Base-by-base conservation (phyloP, 2,329 filamentous ascomycete species). In the Hypoxylon sp. region DNA sequence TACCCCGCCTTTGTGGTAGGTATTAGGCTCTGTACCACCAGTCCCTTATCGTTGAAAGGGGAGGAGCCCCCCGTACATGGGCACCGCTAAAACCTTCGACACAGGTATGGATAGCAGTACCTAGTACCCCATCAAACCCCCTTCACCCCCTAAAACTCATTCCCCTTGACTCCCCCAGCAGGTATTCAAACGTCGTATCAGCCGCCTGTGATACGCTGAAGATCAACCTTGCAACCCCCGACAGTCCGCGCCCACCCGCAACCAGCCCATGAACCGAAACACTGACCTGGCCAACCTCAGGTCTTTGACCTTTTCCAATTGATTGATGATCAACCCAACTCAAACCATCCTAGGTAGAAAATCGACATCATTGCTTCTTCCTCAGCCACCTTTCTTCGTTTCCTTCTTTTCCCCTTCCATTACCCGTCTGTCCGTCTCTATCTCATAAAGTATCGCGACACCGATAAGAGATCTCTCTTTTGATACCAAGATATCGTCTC, bases 251-350 rank as follows among this genome's bases (percentile, higher is more conserved):
- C 55, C 42, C 44, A 30, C 35, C 48, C 37, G 31, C 25, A 54
- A 22, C 40, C 25, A 14, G 17, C 40, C 61, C 65, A 51, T 57
- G 54, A 65, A 66, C 49, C 66, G 54, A 66, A 69, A 69, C 62
- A 59, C 55, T 53, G 56, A 65, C 61, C 66, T 68, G 46, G 46
- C 35, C 46, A 66, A 63, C 59, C 25, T 64, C 51, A 66, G 59
- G 68, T 69, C 69, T 71, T 69, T 71, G 56, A 64, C 59, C 59
- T 57, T 67, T 55, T 67, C 54, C 44, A 59, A 67, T 69, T 72
- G 42, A 62, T 60, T 63, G 31, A 62, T 55, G 69, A 69, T 69
- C 69, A 62, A 65, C 67, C 57, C 62, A 62, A 69, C 42, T 62
- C 56, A 44, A 68, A 50, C 50, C 59, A 44, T 69, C 59, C 61